Conservation (phyloP, 139 green algal species). For the Nannochloris sp. region DNA sequence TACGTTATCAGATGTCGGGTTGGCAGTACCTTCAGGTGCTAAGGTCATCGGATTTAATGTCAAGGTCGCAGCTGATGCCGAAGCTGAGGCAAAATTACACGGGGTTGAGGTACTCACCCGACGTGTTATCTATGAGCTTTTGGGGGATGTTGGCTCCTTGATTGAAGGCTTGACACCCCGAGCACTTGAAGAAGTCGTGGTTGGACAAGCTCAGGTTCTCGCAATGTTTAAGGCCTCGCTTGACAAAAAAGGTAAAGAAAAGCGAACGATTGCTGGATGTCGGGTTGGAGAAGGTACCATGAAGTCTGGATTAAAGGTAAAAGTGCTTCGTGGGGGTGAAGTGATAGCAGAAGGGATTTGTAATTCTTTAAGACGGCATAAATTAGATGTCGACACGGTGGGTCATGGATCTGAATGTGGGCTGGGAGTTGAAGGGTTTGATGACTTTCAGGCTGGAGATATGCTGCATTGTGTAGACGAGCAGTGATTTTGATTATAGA, state of each 20-base stretch:
- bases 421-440: slow-evolving; percentile 59
- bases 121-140: slow-evolving; percentile 74
- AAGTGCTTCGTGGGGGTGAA: slow-evolving; percentile 49
- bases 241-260: slow-evolving; percentile 18
- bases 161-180: slow-evolving; percentile 23
- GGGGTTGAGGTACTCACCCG: slow-evolving; percentile 50
- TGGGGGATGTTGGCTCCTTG: slow-evolving; percentile 51
- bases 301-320: slow-evolving; percentile 24
- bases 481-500: no score
- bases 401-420: slow-evolving; percentile 71
- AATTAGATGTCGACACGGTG: slow-evolving; percentile 65
- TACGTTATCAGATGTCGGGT: slow-evolving; percentile 51
- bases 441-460: slow-evolving; percentile 51
- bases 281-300: slow-evolving; percentile 44
- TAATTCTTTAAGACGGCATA: slow-evolving; percentile 59
- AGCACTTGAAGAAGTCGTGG: slow-evolving; percentile 31
- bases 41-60: slow-evolving; percentile 74
- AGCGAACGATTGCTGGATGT: slow-evolving; percentile 39
- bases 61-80: slow-evolving; percentile 13
- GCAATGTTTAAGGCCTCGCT: slow-evolving; percentile 29
- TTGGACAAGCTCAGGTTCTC: slow-evolving; percentile 42
- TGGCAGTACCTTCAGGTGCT: slow-evolving; percentile 56
- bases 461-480: slow-evolving; percentile 53
- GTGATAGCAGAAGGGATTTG: slow-evolving; percentile 46
- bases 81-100: slow-evolving; percentile 29